Evolutionary conservation across 2,329 filamentous ascomycete genomes (phyloP).

Genomic region (Talaromyces sp.): DNA sequence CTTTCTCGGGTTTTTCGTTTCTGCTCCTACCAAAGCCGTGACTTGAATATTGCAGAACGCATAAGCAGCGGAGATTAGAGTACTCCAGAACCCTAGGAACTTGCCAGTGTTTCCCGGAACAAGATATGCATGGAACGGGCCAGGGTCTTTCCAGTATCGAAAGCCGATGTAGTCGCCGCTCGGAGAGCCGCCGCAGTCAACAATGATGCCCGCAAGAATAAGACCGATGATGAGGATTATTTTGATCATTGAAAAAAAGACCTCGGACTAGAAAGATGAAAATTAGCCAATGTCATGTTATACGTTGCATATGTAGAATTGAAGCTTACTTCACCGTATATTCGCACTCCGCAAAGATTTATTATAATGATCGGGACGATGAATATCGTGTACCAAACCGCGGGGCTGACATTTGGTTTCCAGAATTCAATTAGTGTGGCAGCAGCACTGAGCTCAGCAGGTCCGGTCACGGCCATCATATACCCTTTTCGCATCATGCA

Average conservation of each 20-base stretch:
- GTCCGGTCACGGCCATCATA: slow-evolving; percentile 47
- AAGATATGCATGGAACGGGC: slow-evolving; percentile 63
- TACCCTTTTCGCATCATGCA: slow-evolving; percentile 25
- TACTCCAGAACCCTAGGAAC: slow-evolving; percentile 19
- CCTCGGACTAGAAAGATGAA: not conserved
- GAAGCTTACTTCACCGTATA: not conserved
- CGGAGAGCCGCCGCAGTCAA: slow-evolving; percentile 67
- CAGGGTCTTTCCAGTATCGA: slow-evolving; percentile 65
- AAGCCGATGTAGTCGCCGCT: slow-evolving; percentile 69
- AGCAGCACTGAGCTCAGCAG: slow-evolving; percentile 47
- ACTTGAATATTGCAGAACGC: slow-evolving; percentile 63
- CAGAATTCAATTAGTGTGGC: slow-evolving; percentile 47
- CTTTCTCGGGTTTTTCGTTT: slow-evolving; percentile 47
- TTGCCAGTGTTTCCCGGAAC: slow-evolving; percentile 34
- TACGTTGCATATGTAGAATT: not conserved
- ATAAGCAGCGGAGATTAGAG: slow-evolving; percentile 45
- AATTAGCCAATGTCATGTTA: not conserved
- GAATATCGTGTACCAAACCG: slow-evolving; percentile 68
- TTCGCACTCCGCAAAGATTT: not conserved
- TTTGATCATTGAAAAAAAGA: not conserved
- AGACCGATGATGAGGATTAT: not conserved
- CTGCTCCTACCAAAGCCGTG: slow-evolving; percentile 71
- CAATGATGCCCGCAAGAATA: slow-evolving; percentile 52
- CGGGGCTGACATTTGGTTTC: slow-evolving; percentile 47
- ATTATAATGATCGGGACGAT: slow-evolving; percentile 60